phyloP scores from a whole-genome alignment of 495 filamentous ascomycete species.

The Wilcoxina mikolae region DNA sequence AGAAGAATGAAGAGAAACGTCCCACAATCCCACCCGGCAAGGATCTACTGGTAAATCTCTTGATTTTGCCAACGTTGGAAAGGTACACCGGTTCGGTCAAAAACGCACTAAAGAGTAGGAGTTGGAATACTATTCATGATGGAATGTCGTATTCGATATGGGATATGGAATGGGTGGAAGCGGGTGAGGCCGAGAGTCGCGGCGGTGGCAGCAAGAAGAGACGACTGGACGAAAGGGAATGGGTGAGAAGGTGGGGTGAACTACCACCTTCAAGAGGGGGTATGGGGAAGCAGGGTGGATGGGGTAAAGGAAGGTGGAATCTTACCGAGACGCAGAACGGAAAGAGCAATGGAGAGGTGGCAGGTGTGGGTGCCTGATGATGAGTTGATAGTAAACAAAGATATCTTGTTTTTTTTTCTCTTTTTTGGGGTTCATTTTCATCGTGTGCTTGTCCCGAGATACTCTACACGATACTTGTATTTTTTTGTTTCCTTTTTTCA shows the following conservation, averaged over 20 bases:
- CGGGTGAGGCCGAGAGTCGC: constrained; percentile 50
- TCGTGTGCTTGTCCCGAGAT: no score
- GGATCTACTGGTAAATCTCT: constrained; percentile 69
- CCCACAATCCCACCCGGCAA: constrained; percentile 30
- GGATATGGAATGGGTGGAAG: constrained; percentile 68
- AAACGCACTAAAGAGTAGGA: constrained; percentile 64
- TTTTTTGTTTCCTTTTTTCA: no score
- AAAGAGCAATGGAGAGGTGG: background rate
- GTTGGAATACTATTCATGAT: constrained; percentile 60
- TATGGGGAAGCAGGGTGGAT: constrained; percentile 18
- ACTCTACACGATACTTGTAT: no score
- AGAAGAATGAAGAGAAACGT: constrained; percentile 26
- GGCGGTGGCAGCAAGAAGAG: constrained; percentile 47
- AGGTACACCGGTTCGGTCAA: constrained; percentile 57
- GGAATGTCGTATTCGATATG: constrained; percentile 79
- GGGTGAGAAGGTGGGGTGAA: constrained; percentile 25
- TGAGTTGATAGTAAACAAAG: no score
- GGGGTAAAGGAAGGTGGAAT: constrained; percentile 1
- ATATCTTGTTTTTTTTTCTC: background rate
- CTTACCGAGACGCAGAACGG: background rate
- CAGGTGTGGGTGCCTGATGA: background rate
- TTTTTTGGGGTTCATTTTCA: background rate
- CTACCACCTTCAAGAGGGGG: constrained; percentile 18
- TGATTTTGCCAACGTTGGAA: constrained; percentile 66
- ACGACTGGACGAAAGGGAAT: constrained; percentile 34